Conservation (phyloP, 805 yeast genomes). For the Jamesozyma jinghongensis region DNA sequence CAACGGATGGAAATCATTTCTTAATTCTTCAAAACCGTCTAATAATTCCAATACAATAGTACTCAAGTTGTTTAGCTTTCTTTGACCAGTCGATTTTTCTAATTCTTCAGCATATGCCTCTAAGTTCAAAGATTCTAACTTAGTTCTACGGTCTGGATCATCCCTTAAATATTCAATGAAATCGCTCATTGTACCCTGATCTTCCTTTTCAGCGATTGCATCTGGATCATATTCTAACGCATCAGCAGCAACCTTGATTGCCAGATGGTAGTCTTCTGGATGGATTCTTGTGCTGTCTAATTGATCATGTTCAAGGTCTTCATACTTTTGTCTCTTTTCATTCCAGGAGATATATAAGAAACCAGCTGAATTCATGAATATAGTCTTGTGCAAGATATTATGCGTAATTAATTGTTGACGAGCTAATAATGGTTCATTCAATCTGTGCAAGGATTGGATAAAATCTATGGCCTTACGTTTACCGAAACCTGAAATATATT, state of each 20-base stretch:
- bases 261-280: slow-evolving; percentile 94
- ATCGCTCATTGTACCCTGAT: slow-evolving; percentile 33
- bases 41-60: slow-evolving; percentile 56
- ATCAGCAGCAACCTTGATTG: slow-evolving; percentile 96
- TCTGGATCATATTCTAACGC: slow-evolving; percentile 95
- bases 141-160: slow-evolving; percentile 63
- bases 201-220: slow-evolving; percentile 56
- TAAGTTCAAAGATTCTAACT: slow-evolving; percentile 77
- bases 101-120: slow-evolving; percentile 90
- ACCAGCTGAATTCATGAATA: slow-evolving; percentile 87
- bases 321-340: slow-evolving; percentile 35
- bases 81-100: slow-evolving; percentile 39
- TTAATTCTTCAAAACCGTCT: slow-evolving; percentile 77
- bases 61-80: slow-evolving; percentile 28
- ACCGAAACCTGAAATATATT: slow-evolving; percentile 84
- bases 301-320: slow-evolving; percentile 59
- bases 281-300: slow-evolving; percentile 94
- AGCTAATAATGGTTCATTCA: slow-evolving; percentile 46
- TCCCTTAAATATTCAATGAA: slow-evolving; percentile 44
- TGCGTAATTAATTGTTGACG: slow-evolving; percentile 83
- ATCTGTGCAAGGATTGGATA: slow-evolving; percentile 61
- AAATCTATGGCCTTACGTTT: slow-evolving; percentile 90
- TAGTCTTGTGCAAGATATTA: slow-evolving; percentile 65
- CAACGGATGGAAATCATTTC: slow-evolving; percentile 60
- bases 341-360: slow-evolving; percentile 71